Percentiles rank a stretch among this genome's conserved stretches.
phyloP scores from a whole-genome alignment of 495 filamentous ascomycete species.

The Penicillium atrosanguineum region DNA sequence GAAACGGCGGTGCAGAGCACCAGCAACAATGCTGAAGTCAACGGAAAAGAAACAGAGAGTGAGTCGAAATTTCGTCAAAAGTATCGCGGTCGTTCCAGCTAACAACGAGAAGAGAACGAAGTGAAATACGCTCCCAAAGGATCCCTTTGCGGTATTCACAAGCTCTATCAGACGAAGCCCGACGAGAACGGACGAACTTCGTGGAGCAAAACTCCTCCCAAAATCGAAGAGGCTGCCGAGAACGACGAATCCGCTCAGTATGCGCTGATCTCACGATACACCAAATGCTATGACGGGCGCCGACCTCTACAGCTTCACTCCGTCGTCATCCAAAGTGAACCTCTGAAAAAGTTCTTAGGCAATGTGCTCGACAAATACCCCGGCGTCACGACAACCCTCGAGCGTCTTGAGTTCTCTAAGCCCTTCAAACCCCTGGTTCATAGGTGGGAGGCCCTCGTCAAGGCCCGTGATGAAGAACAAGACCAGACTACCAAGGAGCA shows the following conservation, averaged over 20 bases:
- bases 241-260: slow-evolving; percentile 50
- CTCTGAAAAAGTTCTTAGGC: slow-evolving; percentile 55
- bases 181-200: slow-evolving; percentile 20
- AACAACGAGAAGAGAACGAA: background rate
- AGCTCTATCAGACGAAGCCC: slow-evolving; percentile 32
- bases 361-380: slow-evolving; percentile 60
- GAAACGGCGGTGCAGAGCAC: background rate
- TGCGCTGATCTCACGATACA: slow-evolving; percentile 52
- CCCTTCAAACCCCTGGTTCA: slow-evolving; percentile 67
- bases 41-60: background rate
- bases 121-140: slow-evolving; percentile 14
- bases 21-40: background rate
- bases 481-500: slow-evolving; percentile 53
- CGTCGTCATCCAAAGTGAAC: slow-evolving; percentile 64
- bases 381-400: slow-evolving; percentile 58
- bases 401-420: slow-evolving; percentile 56
- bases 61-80: background rate
- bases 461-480: slow-evolving; percentile 44
- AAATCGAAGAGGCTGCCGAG: slow-evolving; percentile 47
- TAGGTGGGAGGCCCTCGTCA: slow-evolving; percentile 57
- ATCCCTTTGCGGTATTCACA: slow-evolving; percentile 27
- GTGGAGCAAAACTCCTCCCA: slow-evolving; percentile 40
- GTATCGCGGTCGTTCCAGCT: background rate
- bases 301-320: slow-evolving; percentile 59
- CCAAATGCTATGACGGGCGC: slow-evolving; percentile 57